A percentile compares a stretch with the other conserved stretches of the same genome.
Evolutionary conservation across 176 grass and related monocot genomes (phyloP).

Genomic region (Oryza brachyantha): DNA sequence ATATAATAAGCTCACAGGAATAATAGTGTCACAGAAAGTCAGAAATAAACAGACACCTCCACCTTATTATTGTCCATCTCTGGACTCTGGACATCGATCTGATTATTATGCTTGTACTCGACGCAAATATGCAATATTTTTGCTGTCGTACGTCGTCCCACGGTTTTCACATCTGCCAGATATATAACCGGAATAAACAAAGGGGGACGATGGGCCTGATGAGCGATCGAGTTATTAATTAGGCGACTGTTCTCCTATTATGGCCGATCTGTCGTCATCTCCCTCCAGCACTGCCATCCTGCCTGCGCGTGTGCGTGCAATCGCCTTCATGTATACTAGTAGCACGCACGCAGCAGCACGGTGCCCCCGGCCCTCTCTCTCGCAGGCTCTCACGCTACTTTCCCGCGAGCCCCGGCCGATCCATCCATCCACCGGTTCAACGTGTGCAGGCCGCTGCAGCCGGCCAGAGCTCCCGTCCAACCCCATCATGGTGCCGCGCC

Average conservation of each 20-base stretch:
- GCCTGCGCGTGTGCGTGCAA: neutral
- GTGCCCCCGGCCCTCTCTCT: no score
- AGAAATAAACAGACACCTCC: neutral
- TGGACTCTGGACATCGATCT: neutral
- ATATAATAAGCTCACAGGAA: neutral
- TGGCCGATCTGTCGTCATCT: neutral
- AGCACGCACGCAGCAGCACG: no score
- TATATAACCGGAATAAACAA: neutral
- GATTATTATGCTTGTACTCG: no score
- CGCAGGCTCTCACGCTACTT: slow-evolving; percentile 27
- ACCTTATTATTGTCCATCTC: neutral
- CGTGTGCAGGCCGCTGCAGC: no score
- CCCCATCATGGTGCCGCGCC: neutral
- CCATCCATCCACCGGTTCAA: neutral
- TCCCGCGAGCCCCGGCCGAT: neutral
- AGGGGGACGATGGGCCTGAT: neutral
- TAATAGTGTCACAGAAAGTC: neutral
- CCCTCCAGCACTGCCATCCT: neutral
- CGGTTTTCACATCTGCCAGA: neutral
- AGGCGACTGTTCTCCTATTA: neutral
- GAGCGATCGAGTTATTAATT: neutral
- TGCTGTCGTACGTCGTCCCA: no score
- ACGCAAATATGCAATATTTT: neutral
- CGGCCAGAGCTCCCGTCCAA: no score
- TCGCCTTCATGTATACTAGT: neutral